Evolutionary conservation across 805 yeast genomes (phyloP), one percentile per base, ranked within the genome.

Genomic region (Candida railenensis): DNA sequence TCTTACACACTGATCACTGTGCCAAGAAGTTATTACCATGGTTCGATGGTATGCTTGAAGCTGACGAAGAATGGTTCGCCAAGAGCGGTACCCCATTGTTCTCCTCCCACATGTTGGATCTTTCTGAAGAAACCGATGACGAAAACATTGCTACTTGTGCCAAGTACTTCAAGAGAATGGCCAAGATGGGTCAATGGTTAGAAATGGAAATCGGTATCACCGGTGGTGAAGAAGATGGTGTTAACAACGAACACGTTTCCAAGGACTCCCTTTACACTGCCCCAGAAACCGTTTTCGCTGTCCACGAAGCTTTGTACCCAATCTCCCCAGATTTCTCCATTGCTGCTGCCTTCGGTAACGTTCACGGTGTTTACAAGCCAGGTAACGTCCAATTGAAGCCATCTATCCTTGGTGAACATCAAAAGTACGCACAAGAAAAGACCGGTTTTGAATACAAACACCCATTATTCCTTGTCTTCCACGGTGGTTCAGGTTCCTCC

Each of bases 141-240:
- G 95, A 87, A 78, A 94, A 94, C 87, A 92, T 94, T 62, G 84
- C 82, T 54, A 86, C 88, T 56, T 91, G 97, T 82, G 96, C 75
- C 74, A 85, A 89, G 77, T 94, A 94, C 84, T 92, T 94, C 78
- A 80, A 79, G 73, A 89, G 96, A 77, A 89, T 89, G 84, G 76
- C 95, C 71, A 89, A 87, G 78, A 80, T 92, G 83, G 80, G 82
- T 77, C 98, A 92, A 80, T 94, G 94, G 94, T 83, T 94, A 70
- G 99, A 94, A 83, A 94, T 94, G 99, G 99, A 94, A 82, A 94
- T 94, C 70, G 99, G 99, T 84, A 94, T 94, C 84, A 94, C 99
- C 71, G 99, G 99, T 78, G 99, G 99, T 85, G 99, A 94, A 81
- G 99, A 94, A 79, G 99, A 94, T 70, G 99, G 99, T 85, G 99